Evolutionary conservation across 1,139 yeast species (phyloP), one percentile per base, ranked within the genome.

Genomic region (Wickerhamomyces sp.): DNA sequence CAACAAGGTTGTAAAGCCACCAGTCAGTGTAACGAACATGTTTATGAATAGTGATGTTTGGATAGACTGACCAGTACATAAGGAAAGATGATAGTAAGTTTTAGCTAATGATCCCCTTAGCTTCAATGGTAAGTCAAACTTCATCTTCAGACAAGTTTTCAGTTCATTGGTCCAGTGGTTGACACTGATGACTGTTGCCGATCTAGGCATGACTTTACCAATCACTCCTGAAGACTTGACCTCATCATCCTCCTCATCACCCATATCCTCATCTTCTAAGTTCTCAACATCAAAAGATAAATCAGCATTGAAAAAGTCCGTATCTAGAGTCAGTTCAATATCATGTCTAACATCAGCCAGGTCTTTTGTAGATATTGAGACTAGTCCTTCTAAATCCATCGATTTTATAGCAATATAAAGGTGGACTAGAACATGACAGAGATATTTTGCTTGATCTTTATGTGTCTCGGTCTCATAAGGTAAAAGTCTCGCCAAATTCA

Each of bases 101-200:
- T 73, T 71, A 1, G 90, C 81, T 44, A 93, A 72, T 4, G 78
- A 71, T 32, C 81, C 72, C 47, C 93, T 73, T 40, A 82, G 67
- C 2, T 71, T 60, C 18, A 89, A 58, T 0, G 99, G 98, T 72
- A 93, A 75, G 45, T 84, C 87, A 58, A 86, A 83, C 61, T 89
- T 89, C 79, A 86, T 83, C 52, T 78, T 78, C 50, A 90, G 66
- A 80, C 96, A 86, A 38, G 86, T 83, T 46, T 81, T 75, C 52
- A 93, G 73, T 62, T 90, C 97, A 47, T 87, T 83, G 0, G 97
- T 86, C 96, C 97, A 91, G 50, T 86, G 88, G 45, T 84, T 76
- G 10, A 88, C 84, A 37, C 84, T 78, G 10, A 86, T 81, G 6
- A 86, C 83, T 0, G 93, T 81, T 1, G 94, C 86, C 0, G 88